phyloP scores from a whole-genome alignment of 495 filamentous ascomycete genomes.

The Annulohypoxylon moriforme region DNA sequence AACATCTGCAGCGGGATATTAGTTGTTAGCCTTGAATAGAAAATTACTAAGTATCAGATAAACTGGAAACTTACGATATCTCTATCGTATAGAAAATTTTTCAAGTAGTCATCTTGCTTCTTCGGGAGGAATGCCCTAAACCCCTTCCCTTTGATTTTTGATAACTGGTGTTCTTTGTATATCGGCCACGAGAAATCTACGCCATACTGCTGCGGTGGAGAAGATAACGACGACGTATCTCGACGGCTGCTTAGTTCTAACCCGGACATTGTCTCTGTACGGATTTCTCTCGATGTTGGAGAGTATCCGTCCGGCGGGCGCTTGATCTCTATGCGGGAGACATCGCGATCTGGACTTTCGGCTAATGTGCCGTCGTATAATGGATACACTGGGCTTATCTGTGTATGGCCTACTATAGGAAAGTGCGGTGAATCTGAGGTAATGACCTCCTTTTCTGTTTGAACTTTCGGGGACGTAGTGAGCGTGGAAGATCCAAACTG shows the following conservation, averaged over 20 bases:
- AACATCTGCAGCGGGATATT: background rate
- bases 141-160: constrained; percentile 7
- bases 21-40: background rate
- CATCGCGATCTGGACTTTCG: background rate
- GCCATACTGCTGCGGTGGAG: background rate
- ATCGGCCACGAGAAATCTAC: constrained; percentile 12
- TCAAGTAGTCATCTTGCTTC: constrained; percentile 11
- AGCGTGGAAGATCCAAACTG: background rate
- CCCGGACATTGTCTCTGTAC: background rate
- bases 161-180: background rate
- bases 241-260: background rate
- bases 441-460: background rate
- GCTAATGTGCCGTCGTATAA: background rate
- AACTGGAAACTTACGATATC: constrained; percentile 18
- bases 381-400: background rate
- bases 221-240: background rate
- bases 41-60: background rate
- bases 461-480: background rate
- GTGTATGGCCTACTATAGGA: no score
- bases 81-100: constrained; percentile 15
- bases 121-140: background rate
- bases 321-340: background rate
- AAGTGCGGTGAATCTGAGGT: background rate
- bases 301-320: background rate
- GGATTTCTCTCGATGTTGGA: background rate